Percentiles rank a stretch among this genome's conserved stretches.
These are phyloP conservation scores for Chlamydomonas sp. DNA, from an alignment of 139 green algal genomes.

Conservation along the genomic window DNA sequence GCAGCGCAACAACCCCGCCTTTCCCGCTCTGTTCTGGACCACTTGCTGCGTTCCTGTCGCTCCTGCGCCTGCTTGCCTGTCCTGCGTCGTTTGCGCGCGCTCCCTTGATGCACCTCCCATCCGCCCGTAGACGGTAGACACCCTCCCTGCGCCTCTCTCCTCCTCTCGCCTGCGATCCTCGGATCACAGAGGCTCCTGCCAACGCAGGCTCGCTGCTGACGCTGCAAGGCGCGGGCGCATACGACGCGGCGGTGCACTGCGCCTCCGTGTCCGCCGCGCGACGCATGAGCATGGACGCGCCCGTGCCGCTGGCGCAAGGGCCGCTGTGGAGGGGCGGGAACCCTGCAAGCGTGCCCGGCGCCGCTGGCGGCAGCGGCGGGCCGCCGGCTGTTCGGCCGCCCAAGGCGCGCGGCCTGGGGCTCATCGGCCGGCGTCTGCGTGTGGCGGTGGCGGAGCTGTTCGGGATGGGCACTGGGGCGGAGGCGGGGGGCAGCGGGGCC, in stretches of 20 bases:
- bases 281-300: slow-evolving; percentile 44
- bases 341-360: not conserved
- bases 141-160: no score
- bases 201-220: slow-evolving; percentile 79
- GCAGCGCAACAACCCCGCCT: no score
- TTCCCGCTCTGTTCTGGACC: no score
- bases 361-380: not conserved
- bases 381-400: not conserved
- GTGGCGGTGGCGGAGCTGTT: slow-evolving; percentile 16
- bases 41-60: no score
- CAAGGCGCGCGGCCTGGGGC: not conserved
- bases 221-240: slow-evolving; percentile 85
- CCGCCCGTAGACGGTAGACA: no score
- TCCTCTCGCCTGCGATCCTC: not conserved
- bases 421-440: slow-evolving; percentile 10
- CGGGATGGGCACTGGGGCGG: not conserved
- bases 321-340: slow-evolving; percentile 8
- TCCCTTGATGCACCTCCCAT: no score
- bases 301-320: slow-evolving; percentile 2
- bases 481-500: not conserved
- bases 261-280: slow-evolving; percentile 86
- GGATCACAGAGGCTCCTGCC: not conserved
- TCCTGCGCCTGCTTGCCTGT: no score
- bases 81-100: no score
- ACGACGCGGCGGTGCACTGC: slow-evolving; percentile 92